Base-by-base conservation (phyloP, 2,329 filamentous ascomycete genomes). In the Colletotrichum coccodes region DNA sequence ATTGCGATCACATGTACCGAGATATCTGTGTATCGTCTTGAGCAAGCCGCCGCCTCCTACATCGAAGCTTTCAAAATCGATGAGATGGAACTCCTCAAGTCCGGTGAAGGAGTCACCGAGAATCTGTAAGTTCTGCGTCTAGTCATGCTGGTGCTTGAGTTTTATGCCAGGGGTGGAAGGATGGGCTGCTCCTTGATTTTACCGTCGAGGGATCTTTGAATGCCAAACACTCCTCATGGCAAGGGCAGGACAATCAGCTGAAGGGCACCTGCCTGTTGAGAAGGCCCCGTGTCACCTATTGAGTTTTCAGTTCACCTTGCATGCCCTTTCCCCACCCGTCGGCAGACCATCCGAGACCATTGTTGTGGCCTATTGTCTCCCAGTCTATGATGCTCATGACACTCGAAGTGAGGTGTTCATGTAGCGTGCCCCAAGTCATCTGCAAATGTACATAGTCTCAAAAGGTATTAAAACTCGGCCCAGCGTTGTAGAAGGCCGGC, bases 311-410 rank as follows among this genome's bases (percentile, higher is more conserved):
- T 3, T 63, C 2, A n/a, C 54, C 54, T 53, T 1, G 26, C 16
- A 7, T 60, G 54, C 8, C 21, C 30, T 18, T n/a, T 12, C n/a
- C 7, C 6, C 62, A 60, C 60, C 18, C 21, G 26, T 8, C 21
- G 1, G 54, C 36, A 21, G 12, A 40, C 11, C 5, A 4, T 3
- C 38, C 7, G 6, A 65, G 8, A 12, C 9, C 7, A 5, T 23
- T 1, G 21, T 38, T 16, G 5, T 52, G n/a, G 16, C 38, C 21
- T 34, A 64, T 14, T 3, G 40, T 23, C 2, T 42, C 12, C 52
- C 52, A 68, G 36, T 68, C 64, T 6, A n/a, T 8, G 3, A 58
- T 30, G 4, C 18, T 38, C 4, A 68, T 14, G 6, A 60, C 65
- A 7, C 64, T 38, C 36, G 28, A 14, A 0, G 30, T 34, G 21